Base-by-base conservation (phyloP, 306 rosid species). In the Parietaria judaica region DNA sequence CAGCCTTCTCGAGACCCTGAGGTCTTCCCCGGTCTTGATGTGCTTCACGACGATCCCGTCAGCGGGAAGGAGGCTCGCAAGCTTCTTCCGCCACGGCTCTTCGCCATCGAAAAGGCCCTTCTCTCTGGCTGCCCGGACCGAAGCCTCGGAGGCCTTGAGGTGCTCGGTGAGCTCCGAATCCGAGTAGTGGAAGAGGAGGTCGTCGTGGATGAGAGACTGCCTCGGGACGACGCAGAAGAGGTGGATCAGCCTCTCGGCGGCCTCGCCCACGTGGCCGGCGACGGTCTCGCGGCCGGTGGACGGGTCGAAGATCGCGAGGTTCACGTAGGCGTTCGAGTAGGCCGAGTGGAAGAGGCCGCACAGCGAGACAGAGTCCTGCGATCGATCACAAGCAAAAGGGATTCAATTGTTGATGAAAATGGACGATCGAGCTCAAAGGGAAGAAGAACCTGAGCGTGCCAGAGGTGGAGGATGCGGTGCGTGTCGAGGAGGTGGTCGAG, bases 291-390 rank as follows among this genome's bases (percentile, higher is more conserved):
- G 96, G 14, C 85, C 89, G 0, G 96, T 85, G 3, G 96, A 91
- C 15, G 95, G 92, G 56, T 88, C 85, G 4, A 88, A 91, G 31
- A 91, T 81, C 53, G 96, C 96, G 57, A 91, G 98, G 66, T 91
- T 91, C 17, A 91, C 98, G 6, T 88, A 91, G 48, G 97, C 83
- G 36, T 87, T 91, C 74, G 96, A 87, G 76, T 91, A 91, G 10
- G 96, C 95, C 0, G 96, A 91, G 80, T 91, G 96, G 69, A 91
- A 91, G 52, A 91, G 97, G 39, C 96, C 97, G 49, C 86, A 87
- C 7, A 91, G 89, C 46, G 79, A 83, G 36, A 91, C 85, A 0
- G 74, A 43, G 39, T 62, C 58, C 0, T 75, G 96, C 3, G 72
- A 71, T 8, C 78, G 31, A 23, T 23, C 31, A 23, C 31, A 23